Percentiles rank a stretch among this genome's conserved stretches.
These are phyloP conservation scores for Septoria petroselini DNA, from an alignment of 2,329 filamentous ascomycete species.

Conservation along the genomic window DNA sequence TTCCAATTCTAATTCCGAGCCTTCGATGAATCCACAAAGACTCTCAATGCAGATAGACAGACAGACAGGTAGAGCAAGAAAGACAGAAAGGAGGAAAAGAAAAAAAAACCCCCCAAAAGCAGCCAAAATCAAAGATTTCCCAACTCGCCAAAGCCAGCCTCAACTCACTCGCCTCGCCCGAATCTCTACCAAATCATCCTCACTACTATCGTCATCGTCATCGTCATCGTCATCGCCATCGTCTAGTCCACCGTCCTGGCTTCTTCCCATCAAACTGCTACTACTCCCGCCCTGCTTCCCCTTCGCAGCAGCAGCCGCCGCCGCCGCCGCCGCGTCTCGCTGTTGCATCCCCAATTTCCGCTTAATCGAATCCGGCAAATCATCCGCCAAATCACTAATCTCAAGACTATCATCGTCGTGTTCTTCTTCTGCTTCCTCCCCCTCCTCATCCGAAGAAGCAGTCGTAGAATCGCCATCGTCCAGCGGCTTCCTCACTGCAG, in stretches of 20 bases:
- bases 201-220: constrained; percentile 27
- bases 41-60: no score
- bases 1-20: no score
- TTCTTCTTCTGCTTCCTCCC: no score
- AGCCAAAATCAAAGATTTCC: neutral
- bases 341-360: constrained; percentile 17
- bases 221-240: constrained; percentile 12
- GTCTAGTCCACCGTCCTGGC: no score
- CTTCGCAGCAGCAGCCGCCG: no score
- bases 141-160: neutral
- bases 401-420: constrained; percentile 31
- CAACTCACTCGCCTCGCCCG: constrained; percentile 35
- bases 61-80: no score
- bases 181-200: constrained; percentile 37
- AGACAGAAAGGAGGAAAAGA: no score
- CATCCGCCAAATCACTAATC: constrained; percentile 3
- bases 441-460: constrained; percentile 13
- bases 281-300: no score
- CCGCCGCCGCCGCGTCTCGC: no score
- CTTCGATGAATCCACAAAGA: no score
- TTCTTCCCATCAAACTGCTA: no score
- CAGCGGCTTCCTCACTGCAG: constrained; percentile 34
- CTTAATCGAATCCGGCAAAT: constrained; percentile 14
- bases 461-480: constrained; percentile 26
- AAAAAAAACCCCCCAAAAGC: neutral